Percentiles rank a stretch among this genome's conserved stretches.
Conservation (phyloP, 805 yeast species). For the Wickerhamomyces hampshirensis region DNA sequence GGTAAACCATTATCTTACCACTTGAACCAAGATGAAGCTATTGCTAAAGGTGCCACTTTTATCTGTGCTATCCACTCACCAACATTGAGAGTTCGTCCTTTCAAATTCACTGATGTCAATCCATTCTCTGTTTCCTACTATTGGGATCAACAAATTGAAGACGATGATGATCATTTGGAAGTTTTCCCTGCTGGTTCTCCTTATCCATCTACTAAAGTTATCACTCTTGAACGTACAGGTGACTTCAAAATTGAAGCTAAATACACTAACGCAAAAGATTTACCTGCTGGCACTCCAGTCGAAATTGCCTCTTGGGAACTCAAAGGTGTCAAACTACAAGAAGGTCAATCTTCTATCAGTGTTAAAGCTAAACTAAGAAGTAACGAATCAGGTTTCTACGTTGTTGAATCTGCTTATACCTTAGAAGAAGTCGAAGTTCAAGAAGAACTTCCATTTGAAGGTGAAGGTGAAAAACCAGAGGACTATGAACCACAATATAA, state of each 20-base stretch:
- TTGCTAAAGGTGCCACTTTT: conserved; percentile 98
- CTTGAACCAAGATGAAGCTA: conserved; percentile 98
- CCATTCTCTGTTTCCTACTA: conserved; percentile 86
- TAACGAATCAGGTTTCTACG: conserved; percentile 94
- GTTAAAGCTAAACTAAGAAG: conserved; percentile 93
- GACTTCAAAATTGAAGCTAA: conserved; percentile 85
- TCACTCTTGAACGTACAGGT: conserved; percentile 86
- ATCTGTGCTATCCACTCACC: conserved; percentile 99
- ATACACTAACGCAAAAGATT: conserved; percentile 69
- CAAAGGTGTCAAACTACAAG: conserved; percentile 76
- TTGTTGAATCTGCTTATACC: conserved; percentile 90
- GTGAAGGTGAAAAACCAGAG: conserved; percentile 71
- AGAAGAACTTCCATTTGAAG: conserved; percentile 73
- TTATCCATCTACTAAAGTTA: conserved; percentile 93
- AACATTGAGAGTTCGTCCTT: conserved; percentile 96
- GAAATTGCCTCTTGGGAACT: conserved; percentile 82
- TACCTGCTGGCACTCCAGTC: conserved; percentile 62
- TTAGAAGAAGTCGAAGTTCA: conserved; percentile 87
- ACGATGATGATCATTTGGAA: conserved; percentile 82
- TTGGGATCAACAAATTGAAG: conserved; percentile 94
- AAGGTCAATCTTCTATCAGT: conserved; percentile 73
- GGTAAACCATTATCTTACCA: conserved; percentile 88
- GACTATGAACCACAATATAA: conserved; percentile 81
- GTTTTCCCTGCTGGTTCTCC: conserved; percentile 93
- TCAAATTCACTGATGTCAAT: conserved; percentile 95